Evolutionary conservation across 2,329 filamentous ascomycete genomes (phyloP), one percentile per base, ranked within the genome.

Genomic region (Fusarium anguioides): DNA sequence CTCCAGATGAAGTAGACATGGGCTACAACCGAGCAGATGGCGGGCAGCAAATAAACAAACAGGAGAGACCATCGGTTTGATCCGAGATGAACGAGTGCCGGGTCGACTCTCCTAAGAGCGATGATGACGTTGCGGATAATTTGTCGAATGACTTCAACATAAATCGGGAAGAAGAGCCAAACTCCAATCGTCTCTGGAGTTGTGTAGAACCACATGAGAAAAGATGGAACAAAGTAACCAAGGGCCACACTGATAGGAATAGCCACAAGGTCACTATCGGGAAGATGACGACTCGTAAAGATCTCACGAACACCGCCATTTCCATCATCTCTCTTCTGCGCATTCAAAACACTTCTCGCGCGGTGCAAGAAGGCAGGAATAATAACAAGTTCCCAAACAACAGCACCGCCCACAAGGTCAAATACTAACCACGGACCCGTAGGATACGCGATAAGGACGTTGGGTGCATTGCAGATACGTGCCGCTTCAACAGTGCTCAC

Each of bases 151-250:
- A 81, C 58, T 4, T 81, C 78, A 2, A 86, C 82, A 73, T 82
- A 83, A 41, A 84, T 54, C 0, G 84, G 84, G 72, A 84, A 86
- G 70, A 85, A 79, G 15, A 86, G 77, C 84, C 84, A 86, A n/a
- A 80, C 54, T 8, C 76, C 67, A 29, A 85, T 78, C 20, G 77
- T 67, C 14, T 66, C 66, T 0, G 81, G 77, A 1, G 77, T 66
- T 46, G 77, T 76, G 45, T 79, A 65, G n/a, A 77, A 66, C n/a
- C 86, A 77, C 80, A 86, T 82, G 31, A 81, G 59, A 6, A 80
- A 36, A 1, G 82, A 81, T 0, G 84, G 84, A 3, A 83, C 62
- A 40, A 83, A 76, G 65, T 79, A 86, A 31, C 84, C 84, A 11
- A 83, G 44, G 0, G 80, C 77, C 0, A 86, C 81, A 23, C 81